Conservation (phyloP, 768 basidiomycete species). For the Coprinellus aureogranulatus region DNA sequence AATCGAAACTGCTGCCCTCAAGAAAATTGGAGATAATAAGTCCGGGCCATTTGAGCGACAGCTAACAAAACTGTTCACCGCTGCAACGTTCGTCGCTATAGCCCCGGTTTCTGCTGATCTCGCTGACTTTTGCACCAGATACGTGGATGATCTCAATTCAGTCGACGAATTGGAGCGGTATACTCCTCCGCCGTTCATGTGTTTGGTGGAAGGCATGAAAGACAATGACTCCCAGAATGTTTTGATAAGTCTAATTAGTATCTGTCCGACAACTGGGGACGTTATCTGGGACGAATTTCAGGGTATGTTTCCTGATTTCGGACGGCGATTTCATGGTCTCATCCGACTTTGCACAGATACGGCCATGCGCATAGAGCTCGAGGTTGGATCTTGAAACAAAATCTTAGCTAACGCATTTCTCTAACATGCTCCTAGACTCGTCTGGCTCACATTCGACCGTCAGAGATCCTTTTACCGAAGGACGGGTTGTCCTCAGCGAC, state of each 20-base stretch:
- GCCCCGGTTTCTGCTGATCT: not conserved
- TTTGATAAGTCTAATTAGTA: slow-evolving; percentile 68
- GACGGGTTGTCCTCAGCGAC: slow-evolving; percentile 63
- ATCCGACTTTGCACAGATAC: slow-evolving; percentile 47
- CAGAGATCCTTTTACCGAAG: slow-evolving; percentile 71
- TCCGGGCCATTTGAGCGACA: slow-evolving; percentile 71
- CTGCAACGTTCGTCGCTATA: slow-evolving; percentile 71
- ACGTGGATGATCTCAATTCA: slow-evolving; percentile 76
- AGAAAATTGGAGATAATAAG: slow-evolving; percentile 75
- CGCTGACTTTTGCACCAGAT: slow-evolving; percentile 44
- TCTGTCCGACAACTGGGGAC: slow-evolving; percentile 87
- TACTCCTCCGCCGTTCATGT: slow-evolving; percentile 63
- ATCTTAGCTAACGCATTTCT: not conserved
- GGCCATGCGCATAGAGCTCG: slow-evolving; percentile 83
- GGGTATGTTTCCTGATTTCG: slow-evolving; percentile 40
- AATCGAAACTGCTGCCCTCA: slow-evolving; percentile 84
- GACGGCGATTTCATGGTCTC: slow-evolving; percentile 4
- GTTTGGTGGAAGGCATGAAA: slow-evolving; percentile 66
- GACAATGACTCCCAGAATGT: slow-evolving; percentile 32
- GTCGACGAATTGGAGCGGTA: slow-evolving; percentile 58
- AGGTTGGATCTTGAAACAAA: slow-evolving; percentile 43
- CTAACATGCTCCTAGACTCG: slow-evolving; percentile 56
- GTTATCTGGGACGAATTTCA: slow-evolving; percentile 91
- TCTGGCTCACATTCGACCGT: slow-evolving; percentile 78
- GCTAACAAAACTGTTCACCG: slow-evolving; percentile 78